Base-by-base conservation (phyloP, 1,139 yeast species). In the Ogataea hybrid region DNA sequence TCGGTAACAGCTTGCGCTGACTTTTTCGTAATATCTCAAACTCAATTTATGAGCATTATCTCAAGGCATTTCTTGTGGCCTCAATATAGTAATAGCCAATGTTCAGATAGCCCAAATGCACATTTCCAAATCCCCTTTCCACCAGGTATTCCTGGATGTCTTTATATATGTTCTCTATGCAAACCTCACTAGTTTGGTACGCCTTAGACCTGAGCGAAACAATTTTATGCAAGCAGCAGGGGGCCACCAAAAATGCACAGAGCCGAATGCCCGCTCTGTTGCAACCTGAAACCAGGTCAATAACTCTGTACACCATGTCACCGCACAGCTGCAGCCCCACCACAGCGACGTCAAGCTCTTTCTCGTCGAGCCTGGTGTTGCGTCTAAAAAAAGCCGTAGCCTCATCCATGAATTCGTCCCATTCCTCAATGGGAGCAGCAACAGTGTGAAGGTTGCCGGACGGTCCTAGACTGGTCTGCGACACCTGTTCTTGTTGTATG, bases 61-160 rank as follows among this genome's bases (percentile, higher is more conserved):
- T 57, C 43, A 10, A 63, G 55, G 52, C 78, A 73, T 44, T 69
- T 71, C 15, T 18, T 16, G 38, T 22, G 6, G 42, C 41, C 17
- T 23, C 22, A 10, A 35, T 20, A n/a, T 22, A 39, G 30, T 49
- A 48, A 30, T 46, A 44, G 3, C 53, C 52, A 27, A 39, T 46
- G 32, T 43, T 49, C 23, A 51, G 32, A 29, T 49, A 49, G 10
- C 25, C 35, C 8, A 49, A 6, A 4, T n/a, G 25, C 8, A 44
- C 41, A 12, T 48, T 28, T 4, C 9, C 15, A 15, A 43, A 40
- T 7, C 47, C 42, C 10, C 23, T 28, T 6, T 39, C 42, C 16
- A 21, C n/a, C 29, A 48, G 33, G 20, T 41, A 42, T 14, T 17
- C 27, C 20, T 32, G 42, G 10, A 50, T 32, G 32, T 50, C 52